A percentile compares a stretch with the other conserved stretches of the same genome.
phyloP scores from a whole-genome alignment of 352 stramenopile genomes.

The Phytophthora pluvialis region DNA sequence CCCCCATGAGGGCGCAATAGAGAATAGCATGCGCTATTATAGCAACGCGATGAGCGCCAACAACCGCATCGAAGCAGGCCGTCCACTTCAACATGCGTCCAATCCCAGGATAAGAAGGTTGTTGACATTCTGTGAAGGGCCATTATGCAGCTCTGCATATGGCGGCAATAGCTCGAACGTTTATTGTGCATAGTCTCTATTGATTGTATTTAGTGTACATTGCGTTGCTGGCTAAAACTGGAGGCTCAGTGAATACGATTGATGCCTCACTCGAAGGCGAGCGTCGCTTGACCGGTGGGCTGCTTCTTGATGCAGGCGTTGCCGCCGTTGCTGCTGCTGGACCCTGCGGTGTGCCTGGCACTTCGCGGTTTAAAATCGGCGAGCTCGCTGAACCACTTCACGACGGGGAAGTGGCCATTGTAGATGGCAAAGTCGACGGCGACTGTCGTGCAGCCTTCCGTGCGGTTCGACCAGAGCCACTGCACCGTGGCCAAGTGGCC shows the following conservation, averaged over 20 bases:
- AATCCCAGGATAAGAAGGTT: conserved; percentile 16
- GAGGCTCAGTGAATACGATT: conserved; percentile 14
- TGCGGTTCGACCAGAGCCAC: conserved; percentile 62
- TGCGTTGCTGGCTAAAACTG: conserved; percentile 10
- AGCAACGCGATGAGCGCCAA: no score
- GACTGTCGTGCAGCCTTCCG: conserved; percentile 69
- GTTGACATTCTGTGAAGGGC: background rate
- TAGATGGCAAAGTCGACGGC: conserved; percentile 73
- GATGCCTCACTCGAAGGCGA: conserved; percentile 30
- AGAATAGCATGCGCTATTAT: no score
- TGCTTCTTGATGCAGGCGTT: conserved; percentile 37
- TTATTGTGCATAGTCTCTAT: conserved; percentile 6
- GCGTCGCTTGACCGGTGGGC: conserved; percentile 16
- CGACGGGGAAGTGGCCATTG: conserved; percentile 69
- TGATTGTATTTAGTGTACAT: conserved; percentile 21
- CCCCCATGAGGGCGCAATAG: no score
- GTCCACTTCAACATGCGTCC: conserved; percentile 5
- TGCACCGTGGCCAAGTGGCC: conserved; percentile 60
- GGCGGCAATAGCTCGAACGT: no score
- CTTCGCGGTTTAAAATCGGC: conserved; percentile 31
- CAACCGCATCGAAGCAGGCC: background rate
- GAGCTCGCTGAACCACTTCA: conserved; percentile 59
- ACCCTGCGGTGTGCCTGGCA: conserved; percentile 19
- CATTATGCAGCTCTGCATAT: background rate
- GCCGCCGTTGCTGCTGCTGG: background rate